Evolutionary conservation across 441 rosid genomes (phyloP).

Genomic region (Jatropha multifida): DNA sequence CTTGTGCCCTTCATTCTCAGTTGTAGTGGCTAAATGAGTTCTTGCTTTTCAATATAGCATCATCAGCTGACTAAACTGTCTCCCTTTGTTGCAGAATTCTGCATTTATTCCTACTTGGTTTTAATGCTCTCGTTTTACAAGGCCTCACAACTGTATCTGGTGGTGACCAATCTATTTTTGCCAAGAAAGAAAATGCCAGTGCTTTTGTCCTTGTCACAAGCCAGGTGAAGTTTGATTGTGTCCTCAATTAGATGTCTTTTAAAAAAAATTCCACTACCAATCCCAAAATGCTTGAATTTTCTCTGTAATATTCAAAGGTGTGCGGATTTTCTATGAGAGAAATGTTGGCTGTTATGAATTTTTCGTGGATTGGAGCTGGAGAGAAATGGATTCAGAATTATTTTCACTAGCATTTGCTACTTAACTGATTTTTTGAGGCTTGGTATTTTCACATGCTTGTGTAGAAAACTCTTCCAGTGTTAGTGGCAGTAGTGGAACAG

Average conservation of each 20-base stretch:
- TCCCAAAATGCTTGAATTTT: background rate
- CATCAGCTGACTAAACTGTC: slow-evolving; percentile 21
- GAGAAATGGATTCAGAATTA: too few species aligned
- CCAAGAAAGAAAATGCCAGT: slow-evolving; percentile 59
- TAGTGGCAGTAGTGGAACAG: slow-evolving; percentile 90
- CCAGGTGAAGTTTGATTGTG: slow-evolving; percentile 49
- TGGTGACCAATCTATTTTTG: slow-evolving; percentile 47
- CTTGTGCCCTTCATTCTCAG: too few species aligned
- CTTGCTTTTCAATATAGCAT: background rate
- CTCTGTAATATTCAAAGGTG: background rate
- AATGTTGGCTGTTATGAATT: too few species aligned
- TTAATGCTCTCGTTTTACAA: slow-evolving; percentile 54
- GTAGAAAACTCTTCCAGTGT: slow-evolving; percentile 88
- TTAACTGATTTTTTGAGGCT: background rate
- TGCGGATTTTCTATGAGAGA: background rate
- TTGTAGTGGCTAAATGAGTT: background rate
- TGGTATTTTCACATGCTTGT: slow-evolving; percentile 17
- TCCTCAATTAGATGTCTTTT: slow-evolving; percentile 5
- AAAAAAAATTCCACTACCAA: background rate
- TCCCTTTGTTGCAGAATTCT: slow-evolving; percentile 49
- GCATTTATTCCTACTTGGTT: slow-evolving; percentile 65
- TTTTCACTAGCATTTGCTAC: too few species aligned
- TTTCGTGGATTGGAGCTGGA: too few species aligned
- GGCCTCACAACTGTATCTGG: slow-evolving; percentile 56
- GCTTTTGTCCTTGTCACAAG: slow-evolving; percentile 82